Evolutionary conservation across 2,329 filamentous ascomycete species (phyloP).

Genomic region (Penicillium sp.): DNA sequence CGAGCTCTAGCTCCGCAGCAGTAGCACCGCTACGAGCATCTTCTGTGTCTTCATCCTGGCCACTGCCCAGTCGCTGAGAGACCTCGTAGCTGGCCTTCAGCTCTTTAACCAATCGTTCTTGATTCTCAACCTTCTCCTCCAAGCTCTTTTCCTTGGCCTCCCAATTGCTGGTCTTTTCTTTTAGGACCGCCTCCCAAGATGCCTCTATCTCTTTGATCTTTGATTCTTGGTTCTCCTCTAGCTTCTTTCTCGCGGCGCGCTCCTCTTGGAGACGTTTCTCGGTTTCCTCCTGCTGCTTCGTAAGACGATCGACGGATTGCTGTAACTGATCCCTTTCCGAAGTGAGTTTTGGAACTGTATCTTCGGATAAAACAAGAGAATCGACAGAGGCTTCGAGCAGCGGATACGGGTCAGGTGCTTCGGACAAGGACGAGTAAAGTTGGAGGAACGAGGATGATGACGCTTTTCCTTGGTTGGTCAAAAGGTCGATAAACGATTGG

Average conservation of each 20-base stretch:
- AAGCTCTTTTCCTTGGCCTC: slow-evolving; percentile 85
- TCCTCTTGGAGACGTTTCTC: slow-evolving; percentile 82
- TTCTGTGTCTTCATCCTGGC: slow-evolving; percentile 67
- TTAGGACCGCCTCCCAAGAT: slow-evolving; percentile 85
- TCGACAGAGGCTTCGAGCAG: slow-evolving; percentile 95
- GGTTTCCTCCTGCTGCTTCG: slow-evolving; percentile 77
- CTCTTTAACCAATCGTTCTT: slow-evolving; percentile 89
- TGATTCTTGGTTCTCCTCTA: slow-evolving; percentile 75
- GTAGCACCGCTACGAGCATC: slow-evolving; percentile 69
- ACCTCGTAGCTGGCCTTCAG: slow-evolving; percentile 98
- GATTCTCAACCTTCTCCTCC: slow-evolving; percentile 92
- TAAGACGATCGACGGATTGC: slow-evolving; percentile 73
- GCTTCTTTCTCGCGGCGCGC: slow-evolving; percentile 68
- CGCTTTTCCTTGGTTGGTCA: slow-evolving; percentile 94
- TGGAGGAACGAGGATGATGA: slow-evolving; percentile 92
- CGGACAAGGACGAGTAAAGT: slow-evolving; percentile 88
- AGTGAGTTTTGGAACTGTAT: slow-evolving; percentile 87
- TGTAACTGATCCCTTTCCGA: slow-evolving; percentile 88
- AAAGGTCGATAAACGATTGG: slow-evolving; percentile 93
- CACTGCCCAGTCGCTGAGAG: slow-evolving; percentile 81
- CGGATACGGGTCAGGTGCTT: slow-evolving; percentile 95
- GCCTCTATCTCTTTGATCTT: slow-evolving; percentile 87
- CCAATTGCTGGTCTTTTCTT: slow-evolving; percentile 97
- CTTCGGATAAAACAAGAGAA: slow-evolving; percentile 86
- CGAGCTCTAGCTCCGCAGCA: slow-evolving; percentile 90